These are phyloP conservation scores for Fusarium oligoseptatum DNA, from an alignment of 2,329 filamentous ascomycete species.

Conservation along the genomic window DNA sequence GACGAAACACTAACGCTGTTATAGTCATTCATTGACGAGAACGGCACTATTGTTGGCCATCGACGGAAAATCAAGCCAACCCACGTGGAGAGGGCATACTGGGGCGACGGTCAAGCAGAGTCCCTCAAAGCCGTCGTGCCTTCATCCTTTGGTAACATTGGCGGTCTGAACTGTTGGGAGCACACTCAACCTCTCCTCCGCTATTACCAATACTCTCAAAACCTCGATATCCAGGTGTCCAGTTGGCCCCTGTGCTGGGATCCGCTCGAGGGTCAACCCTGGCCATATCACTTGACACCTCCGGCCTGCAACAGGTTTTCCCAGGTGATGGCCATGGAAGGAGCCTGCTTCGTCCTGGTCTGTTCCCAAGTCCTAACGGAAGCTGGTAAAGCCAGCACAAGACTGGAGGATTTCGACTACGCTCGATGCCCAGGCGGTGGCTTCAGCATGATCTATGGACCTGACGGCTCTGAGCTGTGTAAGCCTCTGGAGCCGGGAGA, in stretches of 20 bases:
- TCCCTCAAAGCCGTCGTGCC: constrained; percentile 54
- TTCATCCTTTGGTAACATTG: constrained; percentile 48
- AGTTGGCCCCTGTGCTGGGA: neutral
- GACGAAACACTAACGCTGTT: neutral
- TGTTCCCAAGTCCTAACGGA: neutral
- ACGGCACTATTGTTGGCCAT: constrained; percentile 44
- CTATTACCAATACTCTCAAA: constrained; percentile 11
- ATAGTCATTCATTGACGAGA: constrained; percentile 3
- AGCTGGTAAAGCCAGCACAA: neutral
- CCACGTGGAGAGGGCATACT: constrained; percentile 64
- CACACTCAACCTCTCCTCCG: constrained; percentile 10
- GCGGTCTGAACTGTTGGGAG: constrained; percentile 59
- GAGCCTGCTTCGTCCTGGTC: neutral
- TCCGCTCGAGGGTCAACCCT: neutral
- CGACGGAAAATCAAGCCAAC: constrained; percentile 63
- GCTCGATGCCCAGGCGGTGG: neutral
- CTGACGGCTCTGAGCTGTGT: neutral
- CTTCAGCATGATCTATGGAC: neutral
- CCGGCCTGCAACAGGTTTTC: neutral
- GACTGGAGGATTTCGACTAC: neutral
- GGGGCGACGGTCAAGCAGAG: constrained; percentile 57
- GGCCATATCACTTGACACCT: neutral
- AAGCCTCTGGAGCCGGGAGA: neutral
- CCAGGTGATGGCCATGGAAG: neutral
- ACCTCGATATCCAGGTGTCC: neutral